Evolutionary conservation across 331 rosid genomes (phyloP), one percentile per base, ranked within the genome.

Genomic region (Erythrophleum ivorense): DNA sequence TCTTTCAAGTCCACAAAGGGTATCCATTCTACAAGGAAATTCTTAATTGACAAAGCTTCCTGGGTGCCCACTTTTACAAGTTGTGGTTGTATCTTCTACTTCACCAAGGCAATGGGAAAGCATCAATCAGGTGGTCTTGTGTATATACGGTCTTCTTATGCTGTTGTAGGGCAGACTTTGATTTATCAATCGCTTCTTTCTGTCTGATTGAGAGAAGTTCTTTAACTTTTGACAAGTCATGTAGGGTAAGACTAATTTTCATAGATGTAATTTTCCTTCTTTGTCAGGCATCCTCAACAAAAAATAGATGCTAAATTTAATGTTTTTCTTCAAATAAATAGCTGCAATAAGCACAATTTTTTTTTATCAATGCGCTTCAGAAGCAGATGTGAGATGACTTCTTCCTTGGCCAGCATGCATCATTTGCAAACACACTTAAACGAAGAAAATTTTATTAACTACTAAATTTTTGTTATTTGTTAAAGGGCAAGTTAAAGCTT

Each of bases 1-100:
- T 18, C 52, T 67, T 67, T 67, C 72, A 67, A 67, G 40, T 67
- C 72, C 72, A 67, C 15, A 67, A 38, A n/a, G 72, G 72, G 72
- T 8, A 40, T 67, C 52, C 33, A 29, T 66, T 34, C 71, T 66
- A 1, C 49, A 38, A 15, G 72, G 33, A 36, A 67, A 52, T 40
- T 65, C 49, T 65, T 65, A 18, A 65, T 63, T 34, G 19, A 63
- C 10, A 45, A 1, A 15, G 49, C 19, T 36, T 65, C 71, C 49
- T 38, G 49, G 49, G 12, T 65, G 31, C 49, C 29, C 49, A 16
- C 12, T 6, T 14, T 14, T 16, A 16, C 14, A 16, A 36, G 71
- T 38, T 3, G 50, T 6, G 33, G 50, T 18, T 66, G 21, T 16
- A 15, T 18, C 71, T 38, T 65, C 29, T 16, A 18, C n/a, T 38